Conservation (phyloP, 768 basidiomycete species). For the Terana coerulea region DNA sequence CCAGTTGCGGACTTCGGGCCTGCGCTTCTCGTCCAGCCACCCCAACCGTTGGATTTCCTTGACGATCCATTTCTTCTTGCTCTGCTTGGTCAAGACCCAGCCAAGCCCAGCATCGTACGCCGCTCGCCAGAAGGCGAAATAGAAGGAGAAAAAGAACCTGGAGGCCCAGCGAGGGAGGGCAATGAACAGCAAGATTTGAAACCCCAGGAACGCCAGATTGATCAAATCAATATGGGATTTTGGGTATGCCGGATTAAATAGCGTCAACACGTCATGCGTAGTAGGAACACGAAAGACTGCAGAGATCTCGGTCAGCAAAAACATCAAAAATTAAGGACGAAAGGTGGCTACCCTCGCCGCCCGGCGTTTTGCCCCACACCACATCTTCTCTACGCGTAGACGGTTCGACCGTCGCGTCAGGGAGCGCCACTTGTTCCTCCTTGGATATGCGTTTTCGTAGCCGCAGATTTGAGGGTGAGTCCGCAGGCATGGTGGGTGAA, state of each 20-base stretch:
- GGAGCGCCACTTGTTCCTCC: slow-evolving; percentile 4
- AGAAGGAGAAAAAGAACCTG: slow-evolving; percentile 74
- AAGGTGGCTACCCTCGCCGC: slow-evolving; percentile 57
- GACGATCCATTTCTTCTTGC: slow-evolving; percentile 94
- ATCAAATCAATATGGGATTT: slow-evolving; percentile 89
- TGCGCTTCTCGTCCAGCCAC: slow-evolving; percentile 79
- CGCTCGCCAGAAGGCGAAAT: slow-evolving; percentile 90
- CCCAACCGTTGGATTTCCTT: slow-evolving; percentile 70
- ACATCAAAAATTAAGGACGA: background rate
- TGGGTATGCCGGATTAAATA: slow-evolving; percentile 78
- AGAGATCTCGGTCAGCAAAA: background rate
- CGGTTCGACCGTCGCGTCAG: background rate
- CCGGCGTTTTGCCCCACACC: slow-evolving; percentile 86
- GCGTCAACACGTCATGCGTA: slow-evolving; percentile 84
- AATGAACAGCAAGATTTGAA: slow-evolving; percentile 75
- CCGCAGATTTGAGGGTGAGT: slow-evolving; percentile 15
- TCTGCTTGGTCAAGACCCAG: slow-evolving; percentile 92
- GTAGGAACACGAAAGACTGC: slow-evolving; percentile 91
- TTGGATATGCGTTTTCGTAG: slow-evolving; percentile 16
- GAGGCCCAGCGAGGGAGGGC: slow-evolving; percentile 53
- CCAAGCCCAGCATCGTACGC: slow-evolving; percentile 94
- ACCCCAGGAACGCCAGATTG: slow-evolving; percentile 73
- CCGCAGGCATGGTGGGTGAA: slow-evolving; percentile 7
- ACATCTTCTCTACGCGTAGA: slow-evolving; percentile 46
- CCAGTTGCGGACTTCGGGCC: slow-evolving; percentile 71